Base-by-base conservation (phyloP, 192 early-diverging fungal genomes). In the Cetraspora pellucida region DNA sequence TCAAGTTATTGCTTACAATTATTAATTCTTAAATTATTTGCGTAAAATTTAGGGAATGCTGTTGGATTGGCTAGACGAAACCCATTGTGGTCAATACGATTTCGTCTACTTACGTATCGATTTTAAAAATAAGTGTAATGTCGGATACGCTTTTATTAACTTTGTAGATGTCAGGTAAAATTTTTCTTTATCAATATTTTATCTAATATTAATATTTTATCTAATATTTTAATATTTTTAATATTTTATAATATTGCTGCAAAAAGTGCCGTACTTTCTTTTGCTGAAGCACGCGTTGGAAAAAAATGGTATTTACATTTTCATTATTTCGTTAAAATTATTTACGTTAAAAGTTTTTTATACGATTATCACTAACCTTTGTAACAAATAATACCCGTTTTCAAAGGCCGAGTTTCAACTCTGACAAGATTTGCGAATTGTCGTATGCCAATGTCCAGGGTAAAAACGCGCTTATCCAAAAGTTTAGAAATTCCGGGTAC, bases 31-130 rank as follows among this genome's bases (percentile, higher is more conserved):
- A 37, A 10, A 1, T 49, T 50, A 6, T 19, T 49, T 37, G 11
- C 14, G 0, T 52, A 19, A 19, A 19, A n/a, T 54, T 19, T 86
- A 93, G 88, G 78, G 89, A 82, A 94, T 94, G 94, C 77, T 95
- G 10, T 78, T 92, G 16, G 88, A 92, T 13, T 87, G 87, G 60
- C 80, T 95, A 55, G 89, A 95, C 75, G 82, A 86, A 13, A 90
- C 91, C 0, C 94, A 95, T 80, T 82, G 83, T 59, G 83, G 82
- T 19, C 77, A 84, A 10, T 91, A 86, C 49, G 92, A 95, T 72
- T 96, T 96, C 81, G 71, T 94, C 0, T 96, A 96, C 79, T 83
- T 96, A 8, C 83, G 93, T 16, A 95, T 96, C 82, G 95, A 96
- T 72, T 96, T 96, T 78, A 90, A 90, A 72, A 95, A 95, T 79